Evolutionary conservation across 345 rosid species (phyloP).

Genomic region (Moricandia moricandioides): DNA sequence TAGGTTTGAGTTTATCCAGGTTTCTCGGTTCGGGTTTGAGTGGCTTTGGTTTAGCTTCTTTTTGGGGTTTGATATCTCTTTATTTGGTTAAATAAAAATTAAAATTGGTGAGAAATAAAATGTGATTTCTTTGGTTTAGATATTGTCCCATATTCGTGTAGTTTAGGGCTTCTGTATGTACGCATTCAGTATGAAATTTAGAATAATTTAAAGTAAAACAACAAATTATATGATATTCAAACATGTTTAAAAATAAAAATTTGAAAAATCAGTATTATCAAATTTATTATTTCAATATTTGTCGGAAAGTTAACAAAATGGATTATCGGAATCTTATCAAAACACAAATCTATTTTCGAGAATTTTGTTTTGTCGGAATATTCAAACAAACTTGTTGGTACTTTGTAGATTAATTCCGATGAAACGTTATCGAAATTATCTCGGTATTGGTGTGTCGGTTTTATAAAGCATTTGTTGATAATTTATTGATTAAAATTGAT

Average conservation of each 20-base stretch:
- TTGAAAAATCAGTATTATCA: too few species aligned
- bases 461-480: too few species aligned
- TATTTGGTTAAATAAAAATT: background rate
- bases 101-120: conserved; percentile 1
- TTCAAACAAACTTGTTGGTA: too few species aligned
- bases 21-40: background rate
- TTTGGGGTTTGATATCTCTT: background rate
- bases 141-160: background rate
- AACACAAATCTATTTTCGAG: too few species aligned
- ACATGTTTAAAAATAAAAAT: background rate
- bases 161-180: background rate
- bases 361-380: too few species aligned
- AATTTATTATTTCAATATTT: too few species aligned
- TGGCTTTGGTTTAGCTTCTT: background rate
- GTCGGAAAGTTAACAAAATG: too few species aligned
- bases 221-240: background rate
- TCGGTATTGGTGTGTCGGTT: too few species aligned
- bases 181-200: background rate
- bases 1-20: background rate
- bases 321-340: too few species aligned
- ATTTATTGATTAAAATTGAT: too few species aligned
- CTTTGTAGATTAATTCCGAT: too few species aligned
- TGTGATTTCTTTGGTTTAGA: background rate
- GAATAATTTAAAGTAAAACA: background rate
- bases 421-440: too few species aligned